Evolutionary conservation across 2,329 filamentous ascomycete species (phyloP).

Genomic region (Cytospora leucostoma): DNA sequence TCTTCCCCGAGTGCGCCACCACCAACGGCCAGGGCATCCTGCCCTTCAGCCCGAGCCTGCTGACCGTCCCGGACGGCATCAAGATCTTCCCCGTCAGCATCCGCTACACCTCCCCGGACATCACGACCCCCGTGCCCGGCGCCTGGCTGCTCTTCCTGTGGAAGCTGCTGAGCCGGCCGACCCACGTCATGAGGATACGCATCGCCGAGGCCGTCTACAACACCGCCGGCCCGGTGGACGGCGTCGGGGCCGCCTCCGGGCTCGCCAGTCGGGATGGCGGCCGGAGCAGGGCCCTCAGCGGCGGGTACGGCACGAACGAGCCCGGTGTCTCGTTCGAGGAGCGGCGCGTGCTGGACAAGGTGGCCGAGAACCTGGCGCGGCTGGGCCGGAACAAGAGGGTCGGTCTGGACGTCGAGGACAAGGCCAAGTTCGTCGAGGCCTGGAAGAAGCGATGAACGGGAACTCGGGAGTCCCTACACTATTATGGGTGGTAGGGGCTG

Average conservation of each 20-base stretch:
- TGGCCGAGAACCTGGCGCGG: conserved; percentile 84
- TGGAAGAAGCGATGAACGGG: conserved; percentile 49
- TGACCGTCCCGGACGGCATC: conserved; percentile 64
- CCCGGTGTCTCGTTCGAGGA: conserved; percentile 54
- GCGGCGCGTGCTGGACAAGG: conserved; percentile 69
- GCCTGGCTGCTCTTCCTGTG: conserved; percentile 75
- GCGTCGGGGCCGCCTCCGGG: conserved; percentile 33
- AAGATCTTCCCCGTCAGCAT: conserved; percentile 90
- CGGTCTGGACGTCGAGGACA: conserved; percentile 79
- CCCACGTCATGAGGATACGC: conserved; percentile 86
- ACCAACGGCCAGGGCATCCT: conserved; percentile 92
- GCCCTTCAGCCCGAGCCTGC: conserved; percentile 75
- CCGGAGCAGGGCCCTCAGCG: conserved; percentile 30
- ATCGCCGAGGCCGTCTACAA: conserved; percentile 76
- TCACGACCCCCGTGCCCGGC: conserved; percentile 86
- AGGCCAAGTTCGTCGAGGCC: conserved; percentile 75
- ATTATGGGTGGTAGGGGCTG: neutral
- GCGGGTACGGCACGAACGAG: conserved; percentile 34
- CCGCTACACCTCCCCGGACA: conserved; percentile 83
- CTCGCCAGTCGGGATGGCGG: conserved; percentile 34
- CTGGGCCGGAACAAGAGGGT: conserved; percentile 87
- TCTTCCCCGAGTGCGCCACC: conserved; percentile 93
- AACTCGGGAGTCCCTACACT: neutral
- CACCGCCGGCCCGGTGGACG: conserved; percentile 43
- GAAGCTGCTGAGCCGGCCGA: conserved; percentile 80